Conservation (phyloP, 805 yeast species). For the Wickerhamiella shivajii region DNA sequence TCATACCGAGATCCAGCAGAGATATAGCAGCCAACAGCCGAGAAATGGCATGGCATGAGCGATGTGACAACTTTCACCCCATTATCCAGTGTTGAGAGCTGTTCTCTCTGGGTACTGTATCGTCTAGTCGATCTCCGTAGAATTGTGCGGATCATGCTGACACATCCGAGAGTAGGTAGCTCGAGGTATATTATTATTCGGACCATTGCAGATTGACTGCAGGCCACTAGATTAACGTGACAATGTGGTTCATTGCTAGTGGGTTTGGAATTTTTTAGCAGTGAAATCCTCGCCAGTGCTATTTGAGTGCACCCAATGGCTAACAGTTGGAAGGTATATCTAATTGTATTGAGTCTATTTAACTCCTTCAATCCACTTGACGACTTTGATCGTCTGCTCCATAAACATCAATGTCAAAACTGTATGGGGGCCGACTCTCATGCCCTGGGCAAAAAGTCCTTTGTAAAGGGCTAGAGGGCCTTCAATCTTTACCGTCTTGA, state of each 20-base stretch:
- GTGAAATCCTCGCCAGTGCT: no score
- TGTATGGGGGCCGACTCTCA: constrained; percentile 92
- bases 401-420: constrained; percentile 73
- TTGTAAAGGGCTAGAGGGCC: constrained; percentile 84
- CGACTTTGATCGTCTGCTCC: constrained; percentile 81
- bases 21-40: constrained; percentile 78
- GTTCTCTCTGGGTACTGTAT: background rate
- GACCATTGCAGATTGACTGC: no score
- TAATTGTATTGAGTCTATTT: no score
- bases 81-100: constrained; percentile 39
- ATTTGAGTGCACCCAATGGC: no score
- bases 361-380: constrained; percentile 31
- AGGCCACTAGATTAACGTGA: no score
- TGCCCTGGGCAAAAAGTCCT: constrained; percentile 85
- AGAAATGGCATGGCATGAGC: constrained; percentile 76
- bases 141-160: no score
- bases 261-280: no score
- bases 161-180: no score
- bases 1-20: constrained; percentile 88
- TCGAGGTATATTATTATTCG: no score
- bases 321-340: no score
- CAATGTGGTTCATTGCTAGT: no score
- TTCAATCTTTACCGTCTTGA: constrained; percentile 68
- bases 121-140: no score
- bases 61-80: constrained; percentile 78